These are phyloP conservation scores for Solanum chiquidenum DNA, from an alignment of 257 asterid genomes.

Conservation along the genomic window DNA sequence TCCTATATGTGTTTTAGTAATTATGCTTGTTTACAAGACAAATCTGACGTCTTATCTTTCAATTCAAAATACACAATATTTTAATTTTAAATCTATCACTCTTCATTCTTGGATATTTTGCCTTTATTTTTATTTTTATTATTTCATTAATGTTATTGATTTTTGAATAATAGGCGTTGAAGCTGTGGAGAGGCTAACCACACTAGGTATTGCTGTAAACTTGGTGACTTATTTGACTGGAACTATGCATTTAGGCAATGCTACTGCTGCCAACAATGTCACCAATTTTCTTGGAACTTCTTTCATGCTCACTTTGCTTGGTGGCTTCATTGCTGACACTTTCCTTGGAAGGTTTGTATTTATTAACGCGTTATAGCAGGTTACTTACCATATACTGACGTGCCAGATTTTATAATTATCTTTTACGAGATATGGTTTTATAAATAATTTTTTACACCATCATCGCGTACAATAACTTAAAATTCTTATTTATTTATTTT, in stretches of 20 bases:
- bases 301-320: constrained; percentile 69
- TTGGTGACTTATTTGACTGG: constrained; percentile 69
- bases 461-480: neutral
- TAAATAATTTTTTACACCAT: neutral
- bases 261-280: constrained; percentile 59
- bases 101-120: neutral
- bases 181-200: constrained; percentile 67
- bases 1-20: neutral
- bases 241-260: constrained; percentile 90
- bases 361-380: neutral
- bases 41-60: neutral
- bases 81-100: neutral
- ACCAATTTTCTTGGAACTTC: constrained; percentile 89
- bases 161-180: constrained; percentile 34
- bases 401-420: no score
- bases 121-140: neutral
- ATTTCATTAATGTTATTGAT: neutral
- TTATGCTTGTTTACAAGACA: neutral
- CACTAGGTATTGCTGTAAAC: constrained; percentile 79
- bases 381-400: neutral
- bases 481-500: neutral
- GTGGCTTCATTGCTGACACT: constrained; percentile 83
- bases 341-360: constrained; percentile 55
- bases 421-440: neutral
- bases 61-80: neutral